These are phyloP conservation scores for Chlamydomonas sp. DNA, from an alignment of 139 green algal species.

Conservation along the genomic window DNA sequence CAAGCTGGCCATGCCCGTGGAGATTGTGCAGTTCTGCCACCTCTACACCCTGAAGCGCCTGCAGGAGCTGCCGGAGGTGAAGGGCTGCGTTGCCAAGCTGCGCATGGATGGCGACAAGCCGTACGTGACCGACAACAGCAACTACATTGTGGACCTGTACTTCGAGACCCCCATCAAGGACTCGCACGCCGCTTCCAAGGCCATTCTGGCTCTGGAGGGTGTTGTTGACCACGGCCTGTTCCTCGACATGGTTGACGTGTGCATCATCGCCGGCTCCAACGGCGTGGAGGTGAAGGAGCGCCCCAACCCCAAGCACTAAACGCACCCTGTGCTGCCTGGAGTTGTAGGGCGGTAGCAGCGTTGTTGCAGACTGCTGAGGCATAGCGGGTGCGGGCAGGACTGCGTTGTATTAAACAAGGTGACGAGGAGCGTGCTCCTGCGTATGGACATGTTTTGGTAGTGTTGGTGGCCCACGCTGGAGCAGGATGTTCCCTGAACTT, in stretches of 20 bases:
- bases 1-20: conserved; percentile 97
- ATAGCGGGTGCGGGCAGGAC: no score
- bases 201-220: conserved; percentile 88
- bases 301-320: conserved; percentile 37
- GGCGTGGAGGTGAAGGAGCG: conserved; percentile 88
- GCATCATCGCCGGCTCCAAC: conserved; percentile 92
- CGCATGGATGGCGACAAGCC: conserved; percentile 94
- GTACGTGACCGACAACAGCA: conserved; percentile 99
- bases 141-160: conserved; percentile 99
- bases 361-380: no score
- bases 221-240: conserved; percentile 99
- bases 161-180: conserved; percentile 88
- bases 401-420: no score
- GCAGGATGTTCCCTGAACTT: no score
- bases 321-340: neutral
- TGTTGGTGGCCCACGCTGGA: no score
- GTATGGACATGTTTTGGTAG: no score
- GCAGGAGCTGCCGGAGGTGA: conserved; percentile 73
- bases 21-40: conserved; percentile 99
- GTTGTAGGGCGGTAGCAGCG: no score
- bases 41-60: conserved; percentile 84
- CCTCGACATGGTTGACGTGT: conserved; percentile 95
- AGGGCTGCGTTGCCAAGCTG: conserved; percentile 89
- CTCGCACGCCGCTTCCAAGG: conserved; percentile 77
- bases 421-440: no score